Percentiles rank a stretch among this genome's conserved stretches.
Evolutionary conservation across 306 rosid species (phyloP).

Genomic region (Erythrophleum fordii): DNA sequence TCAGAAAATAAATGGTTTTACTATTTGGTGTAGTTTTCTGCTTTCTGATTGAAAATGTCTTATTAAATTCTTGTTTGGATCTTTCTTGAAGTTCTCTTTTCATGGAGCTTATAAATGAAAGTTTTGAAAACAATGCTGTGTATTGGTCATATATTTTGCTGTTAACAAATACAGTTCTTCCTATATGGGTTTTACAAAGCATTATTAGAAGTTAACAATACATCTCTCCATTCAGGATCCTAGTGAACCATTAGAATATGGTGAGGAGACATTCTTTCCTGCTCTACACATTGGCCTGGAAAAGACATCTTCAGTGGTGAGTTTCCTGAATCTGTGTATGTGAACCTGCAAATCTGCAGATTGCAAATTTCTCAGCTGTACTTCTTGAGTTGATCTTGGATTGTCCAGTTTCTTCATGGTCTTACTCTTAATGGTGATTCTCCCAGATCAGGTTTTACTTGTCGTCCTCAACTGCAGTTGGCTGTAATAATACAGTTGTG

Average conservation of each 20-base stretch:
- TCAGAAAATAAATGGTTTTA: not conserved
- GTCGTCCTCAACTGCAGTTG: slow-evolving; percentile 19
- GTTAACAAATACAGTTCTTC: slow-evolving; percentile 1
- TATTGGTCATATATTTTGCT: slow-evolving; percentile 2
- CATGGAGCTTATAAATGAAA: not conserved
- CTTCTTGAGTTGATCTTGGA: slow-evolving; percentile 22
- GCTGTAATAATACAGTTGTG: slow-evolving; percentile 10
- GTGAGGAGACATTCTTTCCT: slow-evolving; percentile 90
- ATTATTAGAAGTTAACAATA: slow-evolving; percentile 15
- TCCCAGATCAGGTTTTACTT: slow-evolving; percentile 7
- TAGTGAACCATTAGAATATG: slow-evolving; percentile 68
- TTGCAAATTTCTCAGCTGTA: slow-evolving; percentile 24
- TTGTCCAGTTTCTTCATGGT: slow-evolving; percentile 17
- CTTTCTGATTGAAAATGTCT: not conserved
- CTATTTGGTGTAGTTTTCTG: not conserved
- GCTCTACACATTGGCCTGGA: slow-evolving; percentile 76
- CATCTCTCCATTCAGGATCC: slow-evolving; percentile 63
- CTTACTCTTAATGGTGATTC: not conserved
- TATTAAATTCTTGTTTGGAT: not conserved
- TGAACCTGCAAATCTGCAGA: slow-evolving; percentile 29
- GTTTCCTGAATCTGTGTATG: slow-evolving; percentile 43
- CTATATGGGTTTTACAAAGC: slow-evolving; percentile 25
- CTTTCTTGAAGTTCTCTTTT: not conserved
- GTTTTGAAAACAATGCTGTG: not conserved
- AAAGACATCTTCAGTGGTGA: slow-evolving; percentile 81